A percentile compares a stretch with the other conserved stretches of the same genome.
Conservation (phyloP, 305 asterid genomes). For the Lippia alba region DNA sequence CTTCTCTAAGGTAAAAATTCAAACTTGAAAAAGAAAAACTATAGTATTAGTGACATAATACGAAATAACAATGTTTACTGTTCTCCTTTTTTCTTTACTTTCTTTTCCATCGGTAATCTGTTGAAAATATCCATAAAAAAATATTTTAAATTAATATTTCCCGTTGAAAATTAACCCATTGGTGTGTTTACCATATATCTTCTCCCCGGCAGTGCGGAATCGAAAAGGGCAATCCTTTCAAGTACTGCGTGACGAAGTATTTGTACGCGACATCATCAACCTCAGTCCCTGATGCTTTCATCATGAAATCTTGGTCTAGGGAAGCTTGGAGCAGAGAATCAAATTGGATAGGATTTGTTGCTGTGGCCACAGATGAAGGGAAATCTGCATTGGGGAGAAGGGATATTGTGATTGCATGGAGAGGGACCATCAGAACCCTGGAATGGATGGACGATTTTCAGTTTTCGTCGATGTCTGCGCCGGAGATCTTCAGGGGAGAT, state of each 20-base stretch:
- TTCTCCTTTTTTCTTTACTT: too few species aligned
- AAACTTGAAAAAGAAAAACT: too few species aligned
- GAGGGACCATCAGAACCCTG: slow-evolving; percentile 55
- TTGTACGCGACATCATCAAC: slow-evolving; percentile 52
- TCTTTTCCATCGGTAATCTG: too few species aligned
- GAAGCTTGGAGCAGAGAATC: slow-evolving; percentile 68
- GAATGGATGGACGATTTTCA: slow-evolving; percentile 66
- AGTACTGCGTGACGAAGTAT: slow-evolving; percentile 51
- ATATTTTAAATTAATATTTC: too few species aligned
- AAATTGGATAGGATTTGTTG: slow-evolving; percentile 75
- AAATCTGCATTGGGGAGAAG: slow-evolving; percentile 61
- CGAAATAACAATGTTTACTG: too few species aligned
- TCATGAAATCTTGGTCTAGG: slow-evolving; percentile 53
- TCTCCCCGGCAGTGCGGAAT: neutral
- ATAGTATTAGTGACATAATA: too few species aligned
- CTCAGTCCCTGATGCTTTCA: slow-evolving; percentile 50
- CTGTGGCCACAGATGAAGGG: slow-evolving; percentile 78
- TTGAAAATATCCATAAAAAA: too few species aligned
- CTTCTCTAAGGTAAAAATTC: slow-evolving; percentile 49
- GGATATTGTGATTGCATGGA: slow-evolving; percentile 70
- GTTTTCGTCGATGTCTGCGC: slow-evolving; percentile 54
- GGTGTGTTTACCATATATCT: too few species aligned
- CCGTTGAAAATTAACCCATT: too few species aligned
- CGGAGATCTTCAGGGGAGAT: slow-evolving; percentile 52
- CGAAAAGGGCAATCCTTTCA: slow-evolving; percentile 44